Percentiles rank a stretch among this genome's conserved stretches.
Evolutionary conservation across 305 asterid species (phyloP).

Genomic region (Withania somnifera): DNA sequence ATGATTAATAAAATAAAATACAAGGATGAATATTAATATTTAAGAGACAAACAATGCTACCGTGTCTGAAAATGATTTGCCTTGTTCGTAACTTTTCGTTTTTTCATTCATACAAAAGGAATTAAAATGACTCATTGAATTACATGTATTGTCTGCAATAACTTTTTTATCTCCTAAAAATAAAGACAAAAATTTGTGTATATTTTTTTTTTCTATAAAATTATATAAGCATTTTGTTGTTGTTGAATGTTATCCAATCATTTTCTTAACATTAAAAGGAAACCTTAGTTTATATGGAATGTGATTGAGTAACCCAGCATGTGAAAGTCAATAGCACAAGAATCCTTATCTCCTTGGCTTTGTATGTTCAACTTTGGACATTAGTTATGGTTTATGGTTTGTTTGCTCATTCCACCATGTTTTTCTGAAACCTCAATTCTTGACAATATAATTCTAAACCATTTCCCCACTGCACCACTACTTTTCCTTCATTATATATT

Average conservation of each 20-base stretch:
- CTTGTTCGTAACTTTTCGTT: too few relatives aligned
- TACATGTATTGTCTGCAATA: too few relatives aligned
- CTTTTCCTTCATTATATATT: background rate
- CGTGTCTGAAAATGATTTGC: too few relatives aligned
- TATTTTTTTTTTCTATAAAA: too few relatives aligned
- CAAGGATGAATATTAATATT: too few relatives aligned
- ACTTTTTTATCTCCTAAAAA: too few relatives aligned
- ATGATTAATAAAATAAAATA: too few relatives aligned
- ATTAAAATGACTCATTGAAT: too few relatives aligned
- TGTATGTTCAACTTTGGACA: background rate
- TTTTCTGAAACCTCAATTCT: slow-evolving; percentile 1
- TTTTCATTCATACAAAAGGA: too few relatives aligned
- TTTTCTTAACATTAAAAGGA: background rate
- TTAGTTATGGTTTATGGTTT: background rate
- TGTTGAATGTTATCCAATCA: background rate
- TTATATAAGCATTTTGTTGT: too few relatives aligned
- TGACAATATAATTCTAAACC: background rate
- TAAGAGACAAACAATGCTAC: too few relatives aligned
- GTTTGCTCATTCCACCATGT: background rate
- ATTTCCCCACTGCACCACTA: background rate
- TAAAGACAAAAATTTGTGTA: too few relatives aligned
- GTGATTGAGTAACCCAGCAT: slow-evolving; percentile 2
- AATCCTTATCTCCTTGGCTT: slow-evolving; percentile 5
- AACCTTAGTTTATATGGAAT: background rate
- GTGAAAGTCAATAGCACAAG: slow-evolving; percentile 2